Conservation (phyloP, 2,329 filamentous ascomycete genomes). For the Aureobasidium namibiae region DNA sequence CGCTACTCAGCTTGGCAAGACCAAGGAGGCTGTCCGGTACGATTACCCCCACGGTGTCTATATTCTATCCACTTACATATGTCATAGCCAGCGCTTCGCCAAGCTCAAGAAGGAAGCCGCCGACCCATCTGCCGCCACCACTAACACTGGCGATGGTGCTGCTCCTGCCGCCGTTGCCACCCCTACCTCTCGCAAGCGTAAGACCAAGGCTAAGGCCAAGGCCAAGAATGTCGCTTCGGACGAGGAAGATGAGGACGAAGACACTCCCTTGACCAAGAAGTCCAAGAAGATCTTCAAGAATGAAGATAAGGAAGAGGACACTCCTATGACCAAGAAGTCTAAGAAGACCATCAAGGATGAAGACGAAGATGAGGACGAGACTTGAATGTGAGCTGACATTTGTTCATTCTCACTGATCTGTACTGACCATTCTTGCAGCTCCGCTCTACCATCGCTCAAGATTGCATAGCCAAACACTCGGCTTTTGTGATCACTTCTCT, state of each 20-base stretch:
- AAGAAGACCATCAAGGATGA: background rate
- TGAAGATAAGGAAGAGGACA: background rate
- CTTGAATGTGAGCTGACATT: too few species aligned
- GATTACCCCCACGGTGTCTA: background rate
- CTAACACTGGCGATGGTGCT: background rate
- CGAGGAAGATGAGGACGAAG: background rate
- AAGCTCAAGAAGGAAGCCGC: conserved; percentile 12
- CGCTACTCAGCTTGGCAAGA: background rate
- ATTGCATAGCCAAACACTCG: background rate
- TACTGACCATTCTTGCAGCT: background rate
- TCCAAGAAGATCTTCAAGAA: background rate
- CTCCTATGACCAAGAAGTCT: background rate
- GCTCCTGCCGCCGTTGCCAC: background rate
- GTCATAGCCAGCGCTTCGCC: conserved; percentile 3
- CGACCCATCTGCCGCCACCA: background rate
- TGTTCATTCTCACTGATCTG: too few species aligned
- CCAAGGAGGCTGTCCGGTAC: background rate
- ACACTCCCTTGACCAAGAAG: background rate
- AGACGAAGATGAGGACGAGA: too few species aligned
- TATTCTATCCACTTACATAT: background rate
- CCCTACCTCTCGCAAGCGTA: conserved; percentile 8
- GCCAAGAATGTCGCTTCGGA: background rate
- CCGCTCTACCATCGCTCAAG: background rate
- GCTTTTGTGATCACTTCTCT: background rate
- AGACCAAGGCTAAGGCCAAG: background rate